phyloP scores from a whole-genome alignment of 2,329 filamentous ascomycete species.

The Triangularia setosa region DNA sequence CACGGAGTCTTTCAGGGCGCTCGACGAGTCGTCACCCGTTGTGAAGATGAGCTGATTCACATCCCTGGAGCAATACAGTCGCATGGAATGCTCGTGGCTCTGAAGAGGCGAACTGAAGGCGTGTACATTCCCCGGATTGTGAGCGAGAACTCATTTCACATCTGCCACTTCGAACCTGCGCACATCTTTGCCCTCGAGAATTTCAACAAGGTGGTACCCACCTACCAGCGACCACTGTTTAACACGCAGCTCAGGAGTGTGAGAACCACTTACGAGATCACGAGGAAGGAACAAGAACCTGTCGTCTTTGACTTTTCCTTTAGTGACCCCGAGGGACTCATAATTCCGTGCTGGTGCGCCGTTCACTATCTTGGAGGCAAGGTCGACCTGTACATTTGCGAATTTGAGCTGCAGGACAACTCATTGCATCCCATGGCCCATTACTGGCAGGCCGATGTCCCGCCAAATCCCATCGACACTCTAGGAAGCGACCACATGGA shows the following conservation, averaged over 20 bases:
- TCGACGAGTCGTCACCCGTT: slow-evolving; percentile 68
- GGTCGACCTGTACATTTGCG: slow-evolving; percentile 71
- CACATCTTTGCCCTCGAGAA: slow-evolving; percentile 69
- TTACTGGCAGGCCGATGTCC: slow-evolving; percentile 32
- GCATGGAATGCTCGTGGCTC: slow-evolving; percentile 72
- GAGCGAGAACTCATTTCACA: slow-evolving; percentile 72
- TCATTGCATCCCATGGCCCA: slow-evolving; percentile 60
- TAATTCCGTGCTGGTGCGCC: slow-evolving; percentile 78
- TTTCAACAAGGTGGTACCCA: slow-evolving; percentile 60
- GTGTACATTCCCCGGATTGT: slow-evolving; percentile 67
- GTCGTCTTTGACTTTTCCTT: slow-evolving; percentile 72
- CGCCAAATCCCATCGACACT: slow-evolving; percentile 13
- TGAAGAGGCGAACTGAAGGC: slow-evolving; percentile 66
- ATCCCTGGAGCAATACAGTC: slow-evolving; percentile 77
- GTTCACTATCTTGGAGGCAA: slow-evolving; percentile 70
- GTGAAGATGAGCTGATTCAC: slow-evolving; percentile 88
- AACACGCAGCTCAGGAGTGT: slow-evolving; percentile 81
- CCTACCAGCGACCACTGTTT: slow-evolving; percentile 75
- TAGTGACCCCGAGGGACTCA: slow-evolving; percentile 51
- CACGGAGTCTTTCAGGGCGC: slow-evolving; percentile 79
- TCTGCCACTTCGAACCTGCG: slow-evolving; percentile 73
- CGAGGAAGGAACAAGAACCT: slow-evolving; percentile 67
- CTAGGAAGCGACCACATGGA: slow-evolving; percentile 21
- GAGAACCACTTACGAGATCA: slow-evolving; percentile 73
- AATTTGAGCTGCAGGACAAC: slow-evolving; percentile 69